Conservation (phyloP, 2,329 filamentous ascomycete species). For the Zymoseptoria brevis region DNA sequence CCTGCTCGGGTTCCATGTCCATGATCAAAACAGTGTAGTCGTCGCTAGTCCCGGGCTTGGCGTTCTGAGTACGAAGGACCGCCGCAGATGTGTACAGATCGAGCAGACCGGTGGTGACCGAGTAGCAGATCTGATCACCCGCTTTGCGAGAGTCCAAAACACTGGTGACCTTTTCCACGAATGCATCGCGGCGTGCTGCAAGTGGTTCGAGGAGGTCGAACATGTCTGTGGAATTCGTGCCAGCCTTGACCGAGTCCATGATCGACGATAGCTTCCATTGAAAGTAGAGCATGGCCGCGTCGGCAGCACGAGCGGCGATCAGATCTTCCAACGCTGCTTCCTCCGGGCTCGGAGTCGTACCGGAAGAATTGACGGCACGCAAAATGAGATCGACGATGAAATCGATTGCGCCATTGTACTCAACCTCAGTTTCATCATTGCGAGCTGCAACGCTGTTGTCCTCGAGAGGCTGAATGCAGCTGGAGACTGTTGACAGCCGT, state of each 20-base stretch:
- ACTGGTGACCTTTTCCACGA: constrained; percentile 40
- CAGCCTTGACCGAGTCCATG: constrained; percentile 42
- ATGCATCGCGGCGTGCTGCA: constrained; percentile 44
- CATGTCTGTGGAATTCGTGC: constrained; percentile 44
- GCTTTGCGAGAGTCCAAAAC: constrained; percentile 41
- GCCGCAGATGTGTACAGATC: constrained; percentile 77
- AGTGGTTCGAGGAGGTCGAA: constrained; percentile 53
- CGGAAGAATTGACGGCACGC: constrained; percentile 59
- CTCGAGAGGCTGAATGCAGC: constrained; percentile 70
- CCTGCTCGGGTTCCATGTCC: constrained; percentile 55
- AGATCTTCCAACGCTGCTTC: constrained; percentile 72
- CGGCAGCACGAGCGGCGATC: constrained; percentile 66
- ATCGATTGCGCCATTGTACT: constrained; percentile 46
- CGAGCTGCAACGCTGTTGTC: constrained; percentile 37
- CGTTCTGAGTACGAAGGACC: constrained; percentile 44
- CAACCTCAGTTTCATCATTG: constrained; percentile 12
- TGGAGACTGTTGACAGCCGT: constrained; percentile 40
- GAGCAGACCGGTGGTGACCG: constrained; percentile 66
- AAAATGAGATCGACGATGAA: constrained; percentile 65
- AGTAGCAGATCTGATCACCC: constrained; percentile 64
- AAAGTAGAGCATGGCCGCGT: constrained; percentile 77
- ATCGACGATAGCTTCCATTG: constrained; percentile 62
- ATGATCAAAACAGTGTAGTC: constrained; percentile 49
- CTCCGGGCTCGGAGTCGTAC: constrained; percentile 53
- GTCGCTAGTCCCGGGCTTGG: constrained; percentile 31